These are phyloP conservation scores for Vicia sativa DNA, from an alignment of 306 rosid species.

Conservation along the genomic window DNA sequence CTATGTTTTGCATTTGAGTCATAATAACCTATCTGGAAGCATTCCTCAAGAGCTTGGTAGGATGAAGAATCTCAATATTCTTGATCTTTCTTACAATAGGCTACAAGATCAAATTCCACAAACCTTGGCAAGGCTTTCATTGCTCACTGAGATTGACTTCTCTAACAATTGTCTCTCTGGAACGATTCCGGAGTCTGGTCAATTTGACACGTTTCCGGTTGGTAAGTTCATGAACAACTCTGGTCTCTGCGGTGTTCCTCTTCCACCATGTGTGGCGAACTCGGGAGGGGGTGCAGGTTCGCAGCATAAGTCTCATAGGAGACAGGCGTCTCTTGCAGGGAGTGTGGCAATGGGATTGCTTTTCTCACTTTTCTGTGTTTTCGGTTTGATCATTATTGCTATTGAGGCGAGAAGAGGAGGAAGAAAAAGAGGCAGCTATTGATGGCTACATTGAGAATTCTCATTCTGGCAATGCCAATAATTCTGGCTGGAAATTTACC, in stretches of 20 bases:
- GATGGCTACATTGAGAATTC: slow-evolving; percentile 67
- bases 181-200: slow-evolving; percentile 66
- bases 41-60: slow-evolving; percentile 82
- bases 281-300: slow-evolving; percentile 26
- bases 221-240: slow-evolving; percentile 69
- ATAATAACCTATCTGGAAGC: slow-evolving; percentile 69
- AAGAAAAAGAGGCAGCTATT: slow-evolving; percentile 69
- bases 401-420: slow-evolving; percentile 73
- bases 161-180: slow-evolving; percentile 71
- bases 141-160: slow-evolving; percentile 77
- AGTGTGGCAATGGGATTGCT: slow-evolving; percentile 93
- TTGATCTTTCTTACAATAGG: slow-evolving; percentile 80
- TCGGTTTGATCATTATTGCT: slow-evolving; percentile 73
- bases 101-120: slow-evolving; percentile 73
- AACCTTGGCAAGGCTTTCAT: slow-evolving; percentile 55
- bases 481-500: slow-evolving; percentile 69
- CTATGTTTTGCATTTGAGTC: slow-evolving; percentile 73
- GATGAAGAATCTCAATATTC: slow-evolving; percentile 67
- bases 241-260: slow-evolving; percentile 90
- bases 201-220: slow-evolving; percentile 75
- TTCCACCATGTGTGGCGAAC: slow-evolving; percentile 47
- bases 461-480: slow-evolving; percentile 58
- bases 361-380: slow-evolving; percentile 76
- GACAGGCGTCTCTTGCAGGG: slow-evolving; percentile 74
- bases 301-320: slow-evolving; percentile 62